Percentiles rank a stretch among this genome's conserved stretches.
phyloP scores from a whole-genome alignment of 1,139 yeast species.

The Candida tropicalis region DNA sequence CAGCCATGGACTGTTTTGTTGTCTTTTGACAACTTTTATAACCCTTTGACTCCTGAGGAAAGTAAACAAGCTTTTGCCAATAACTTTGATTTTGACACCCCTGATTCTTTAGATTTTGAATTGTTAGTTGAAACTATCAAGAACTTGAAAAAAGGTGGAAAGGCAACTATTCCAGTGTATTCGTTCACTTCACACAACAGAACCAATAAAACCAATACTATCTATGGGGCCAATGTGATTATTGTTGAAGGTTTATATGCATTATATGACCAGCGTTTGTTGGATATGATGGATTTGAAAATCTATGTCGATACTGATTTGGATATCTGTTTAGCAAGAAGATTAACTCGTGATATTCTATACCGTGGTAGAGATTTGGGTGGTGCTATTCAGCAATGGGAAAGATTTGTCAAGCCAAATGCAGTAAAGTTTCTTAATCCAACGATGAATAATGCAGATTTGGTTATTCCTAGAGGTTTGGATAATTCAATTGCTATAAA shows the following conservation, averaged over 20 bases:
- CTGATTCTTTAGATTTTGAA: constrained; percentile 80
- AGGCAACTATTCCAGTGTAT: constrained; percentile 80
- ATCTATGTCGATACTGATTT: constrained; percentile 92
- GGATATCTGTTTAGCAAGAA: constrained; percentile 86
- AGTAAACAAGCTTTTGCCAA: constrained; percentile 61
- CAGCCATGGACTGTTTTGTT: constrained; percentile 96
- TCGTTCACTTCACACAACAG: constrained; percentile 78
- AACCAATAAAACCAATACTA: constrained; percentile 65
- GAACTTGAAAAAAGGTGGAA: constrained; percentile 58
- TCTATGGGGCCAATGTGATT: constrained; percentile 95
- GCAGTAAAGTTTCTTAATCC: constrained; percentile 77
- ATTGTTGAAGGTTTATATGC: constrained; percentile 92
- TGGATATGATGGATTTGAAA: constrained; percentile 80
- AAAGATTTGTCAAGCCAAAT: constrained; percentile 86
- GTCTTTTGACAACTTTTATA: constrained; percentile 89
- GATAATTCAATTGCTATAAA: constrained; percentile 82
- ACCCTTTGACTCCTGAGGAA: constrained; percentile 65
- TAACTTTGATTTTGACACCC: constrained; percentile 85
- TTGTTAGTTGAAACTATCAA: constrained; percentile 63
- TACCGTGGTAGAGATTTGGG: constrained; percentile 81
- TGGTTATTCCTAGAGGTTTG: constrained; percentile 85
- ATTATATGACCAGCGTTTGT: constrained; percentile 66
- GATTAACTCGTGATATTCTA: constrained; percentile 83
- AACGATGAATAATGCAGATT: constrained; percentile 79
- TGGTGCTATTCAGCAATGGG: constrained; percentile 90